Conservation (phyloP, 2,329 filamentous ascomycete genomes). For the Rhinocladiella similis region DNA sequence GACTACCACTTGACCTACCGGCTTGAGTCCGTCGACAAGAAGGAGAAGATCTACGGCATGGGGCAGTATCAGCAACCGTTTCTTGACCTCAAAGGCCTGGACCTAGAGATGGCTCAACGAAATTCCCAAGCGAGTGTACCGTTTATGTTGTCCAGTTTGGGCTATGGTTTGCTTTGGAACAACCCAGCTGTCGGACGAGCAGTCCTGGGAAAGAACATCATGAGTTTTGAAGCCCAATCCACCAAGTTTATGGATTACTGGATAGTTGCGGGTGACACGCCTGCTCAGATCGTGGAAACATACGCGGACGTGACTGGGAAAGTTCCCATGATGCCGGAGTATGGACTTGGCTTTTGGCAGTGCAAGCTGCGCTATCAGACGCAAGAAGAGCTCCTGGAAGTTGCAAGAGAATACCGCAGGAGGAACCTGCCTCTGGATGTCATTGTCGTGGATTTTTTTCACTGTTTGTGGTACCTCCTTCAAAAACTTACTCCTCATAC, state of each 20-base stretch:
- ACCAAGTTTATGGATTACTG: slow-evolving; percentile 64
- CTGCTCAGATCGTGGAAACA: slow-evolving; percentile 55
- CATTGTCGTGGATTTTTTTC: slow-evolving; percentile 69
- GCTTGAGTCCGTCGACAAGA: slow-evolving; percentile 55
- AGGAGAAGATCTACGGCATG: slow-evolving; percentile 68
- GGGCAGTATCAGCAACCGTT: slow-evolving; percentile 67
- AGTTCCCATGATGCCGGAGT: slow-evolving; percentile 68
- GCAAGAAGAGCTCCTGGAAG: slow-evolving; percentile 61
- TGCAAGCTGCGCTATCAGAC: slow-evolving; percentile 67
- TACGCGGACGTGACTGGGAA: slow-evolving; percentile 60
- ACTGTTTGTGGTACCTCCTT: slow-evolving; percentile 40
- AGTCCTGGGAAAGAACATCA: slow-evolving; percentile 61
- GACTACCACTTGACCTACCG: slow-evolving; percentile 60
- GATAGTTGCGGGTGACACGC: slow-evolving; percentile 60
- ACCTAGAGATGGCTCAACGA: slow-evolving; percentile 65
- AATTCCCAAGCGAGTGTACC: slow-evolving; percentile 68
- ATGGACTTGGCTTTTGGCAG: slow-evolving; percentile 68
- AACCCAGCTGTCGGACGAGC: slow-evolving; percentile 63
- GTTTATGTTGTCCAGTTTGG: slow-evolving; percentile 59
- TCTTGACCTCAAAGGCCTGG: slow-evolving; percentile 63
- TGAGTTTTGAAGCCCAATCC: slow-evolving; percentile 61
- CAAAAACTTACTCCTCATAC: neutral
- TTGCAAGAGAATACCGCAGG: slow-evolving; percentile 60
- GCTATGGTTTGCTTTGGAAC: slow-evolving; percentile 68
- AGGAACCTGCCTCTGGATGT: slow-evolving; percentile 61